Evolutionary conservation across 768 basidiomycete genomes (phyloP).

Genomic region (Fibroporia radiculosa): DNA sequence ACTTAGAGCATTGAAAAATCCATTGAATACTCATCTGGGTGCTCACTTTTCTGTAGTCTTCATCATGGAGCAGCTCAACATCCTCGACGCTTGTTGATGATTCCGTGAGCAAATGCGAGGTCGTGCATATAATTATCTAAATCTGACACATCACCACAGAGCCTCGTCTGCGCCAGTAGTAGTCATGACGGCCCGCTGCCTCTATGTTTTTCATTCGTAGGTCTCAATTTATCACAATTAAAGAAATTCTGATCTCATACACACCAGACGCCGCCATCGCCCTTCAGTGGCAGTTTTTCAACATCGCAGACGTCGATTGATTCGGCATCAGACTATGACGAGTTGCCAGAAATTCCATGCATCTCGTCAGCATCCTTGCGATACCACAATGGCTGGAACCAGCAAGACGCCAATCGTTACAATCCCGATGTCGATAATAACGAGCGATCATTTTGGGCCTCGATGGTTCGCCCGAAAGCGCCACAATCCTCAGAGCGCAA

Average conservation of each 20-base stretch:
- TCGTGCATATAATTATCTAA: background rate
- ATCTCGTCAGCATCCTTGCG: slow-evolving; percentile 10
- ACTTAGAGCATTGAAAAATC: too few relatives aligned
- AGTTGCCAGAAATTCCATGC: slow-evolving; percentile 23
- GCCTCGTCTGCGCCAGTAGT: background rate
- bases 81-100: slow-evolving; percentile 9
- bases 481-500: slow-evolving; percentile 15
- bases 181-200: slow-evolving; percentile 6
- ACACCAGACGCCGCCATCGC: slow-evolving; percentile 12
- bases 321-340: slow-evolving; percentile 15
- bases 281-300: slow-evolving; percentile 15
- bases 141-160: background rate
- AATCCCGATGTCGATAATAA: slow-evolving; percentile 12
- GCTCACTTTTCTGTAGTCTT: slow-evolving; percentile 9
- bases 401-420: slow-evolving; percentile 5
- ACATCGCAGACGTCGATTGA: slow-evolving; percentile 17
- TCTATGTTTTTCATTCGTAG: slow-evolving; percentile 13
- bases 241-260: slow-evolving; percentile 2
- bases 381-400: slow-evolving; percentile 9
- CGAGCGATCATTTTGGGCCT: slow-evolving; percentile 30
- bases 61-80: slow-evolving; percentile 14
- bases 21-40: background rate
- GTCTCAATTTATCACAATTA: background rate
- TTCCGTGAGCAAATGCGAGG: slow-evolving; percentile 8
- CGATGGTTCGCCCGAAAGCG: slow-evolving; percentile 21